These are phyloP conservation scores for Erodium moschatum DNA, from an alignment of 441 rosid genomes.

Conservation along the genomic window DNA sequence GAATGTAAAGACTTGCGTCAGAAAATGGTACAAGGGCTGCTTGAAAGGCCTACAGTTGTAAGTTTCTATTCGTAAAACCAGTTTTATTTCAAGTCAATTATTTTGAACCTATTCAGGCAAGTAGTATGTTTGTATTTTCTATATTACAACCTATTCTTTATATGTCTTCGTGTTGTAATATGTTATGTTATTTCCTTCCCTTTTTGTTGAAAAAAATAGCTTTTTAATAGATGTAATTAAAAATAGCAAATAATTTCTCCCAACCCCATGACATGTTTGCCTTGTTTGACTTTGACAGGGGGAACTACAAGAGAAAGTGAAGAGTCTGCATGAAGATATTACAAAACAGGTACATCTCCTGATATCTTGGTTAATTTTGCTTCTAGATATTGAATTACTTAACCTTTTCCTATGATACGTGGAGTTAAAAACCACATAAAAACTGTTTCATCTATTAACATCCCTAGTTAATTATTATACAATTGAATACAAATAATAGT, in stretches of 20 bases:
- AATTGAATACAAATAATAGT: no score
- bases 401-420: no score
- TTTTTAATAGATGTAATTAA: no score
- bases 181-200: neutral
- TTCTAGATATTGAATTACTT: no score
- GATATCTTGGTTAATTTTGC: neutral
- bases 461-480: neutral
- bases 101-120: neutral
- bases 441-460: neutral
- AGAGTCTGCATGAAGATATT: conserved; percentile 39
- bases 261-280: conserved; percentile 13
- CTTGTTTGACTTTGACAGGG: conserved; percentile 23
- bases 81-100: neutral
- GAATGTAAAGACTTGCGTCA: conserved; percentile 41
- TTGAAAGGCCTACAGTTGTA: conserved; percentile 36
- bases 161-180: neutral
- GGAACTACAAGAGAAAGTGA: conserved; percentile 40
- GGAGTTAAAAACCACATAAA: no score
- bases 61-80: conserved; percentile 14
- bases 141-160: no score
- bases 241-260: no score
- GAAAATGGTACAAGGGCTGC: conserved; percentile 29
- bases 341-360: conserved; percentile 39
- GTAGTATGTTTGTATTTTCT: neutral
- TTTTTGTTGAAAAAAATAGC: no score